phyloP scores from a whole-genome alignment of 768 basidiomycete genomes.

The Trametes villosa region DNA sequence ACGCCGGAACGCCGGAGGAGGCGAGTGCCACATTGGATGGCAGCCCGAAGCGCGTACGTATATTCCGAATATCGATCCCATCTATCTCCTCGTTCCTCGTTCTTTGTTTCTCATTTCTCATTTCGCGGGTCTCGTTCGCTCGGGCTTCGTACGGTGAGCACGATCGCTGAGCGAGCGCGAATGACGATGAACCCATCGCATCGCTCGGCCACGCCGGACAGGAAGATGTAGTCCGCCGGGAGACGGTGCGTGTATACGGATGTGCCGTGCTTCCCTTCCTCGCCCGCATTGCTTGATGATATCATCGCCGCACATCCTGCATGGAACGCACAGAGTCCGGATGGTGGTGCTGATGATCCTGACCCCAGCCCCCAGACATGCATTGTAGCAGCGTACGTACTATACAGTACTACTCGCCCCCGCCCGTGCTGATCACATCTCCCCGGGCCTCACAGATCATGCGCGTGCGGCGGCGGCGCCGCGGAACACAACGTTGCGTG shows the following conservation, averaged over 20 bases:
- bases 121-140: too few species aligned
- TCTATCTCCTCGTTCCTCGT: neutral
- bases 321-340: too few species aligned
- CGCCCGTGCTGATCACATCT: neutral
- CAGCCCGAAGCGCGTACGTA: neutral
- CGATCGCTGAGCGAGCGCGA: too few species aligned
- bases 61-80: neutral
- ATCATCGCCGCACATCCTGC: too few species aligned
- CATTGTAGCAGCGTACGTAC: neutral
- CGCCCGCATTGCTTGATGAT: too few species aligned
- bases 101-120: too few species aligned
- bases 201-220: too few species aligned
- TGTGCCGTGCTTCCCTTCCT: too few species aligned
- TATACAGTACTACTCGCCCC: neutral
- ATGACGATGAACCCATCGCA: too few species aligned
- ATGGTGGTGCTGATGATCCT: neutral
- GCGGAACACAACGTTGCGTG: neutral
- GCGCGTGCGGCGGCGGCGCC: neutral
- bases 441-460: neutral
- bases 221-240: too few species aligned
- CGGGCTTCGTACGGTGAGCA: too few species aligned
- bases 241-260: too few species aligned
- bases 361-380: neutral
- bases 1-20: neutral
- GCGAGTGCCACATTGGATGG: slow-evolving; percentile 1